A percentile compares a stretch with the other conserved stretches of the same genome.
Conservation (phyloP, 2,329 filamentous ascomycete species). For the Plectosphaerella cucumerina region DNA sequence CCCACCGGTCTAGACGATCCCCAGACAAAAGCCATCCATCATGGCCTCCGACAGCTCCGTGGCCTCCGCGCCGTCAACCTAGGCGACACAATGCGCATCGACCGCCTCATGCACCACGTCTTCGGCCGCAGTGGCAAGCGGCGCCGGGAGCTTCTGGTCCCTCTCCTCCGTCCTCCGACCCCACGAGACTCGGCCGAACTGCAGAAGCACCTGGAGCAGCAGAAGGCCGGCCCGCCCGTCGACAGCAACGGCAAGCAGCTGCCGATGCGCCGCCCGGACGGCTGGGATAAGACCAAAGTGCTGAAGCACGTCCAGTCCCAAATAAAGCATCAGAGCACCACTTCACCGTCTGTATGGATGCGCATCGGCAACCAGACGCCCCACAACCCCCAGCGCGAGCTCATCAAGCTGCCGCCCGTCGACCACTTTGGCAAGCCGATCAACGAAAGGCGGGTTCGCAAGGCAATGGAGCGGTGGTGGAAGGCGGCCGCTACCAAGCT, state of each 20-base stretch:
- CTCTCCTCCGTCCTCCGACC: slow-evolving; percentile 30
- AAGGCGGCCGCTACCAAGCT: slow-evolving; percentile 36
- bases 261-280: slow-evolving; percentile 33
- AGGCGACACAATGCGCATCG: slow-evolving; percentile 44
- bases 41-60: slow-evolving; percentile 25
- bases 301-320: slow-evolving; percentile 37
- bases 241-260: slow-evolving; percentile 2
- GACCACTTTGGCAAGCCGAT: slow-evolving; percentile 48
- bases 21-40: slow-evolving; percentile 1
- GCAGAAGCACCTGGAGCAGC: slow-evolving; percentile 16
- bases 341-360: slow-evolving; percentile 18
- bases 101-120: slow-evolving; percentile 39
- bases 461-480: slow-evolving; percentile 46
- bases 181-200: slow-evolving; percentile 37
- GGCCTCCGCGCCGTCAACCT: slow-evolving; percentile 48
- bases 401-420: slow-evolving; percentile 5
- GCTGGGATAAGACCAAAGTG: slow-evolving; percentile 46
- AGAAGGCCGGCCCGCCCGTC: neutral
- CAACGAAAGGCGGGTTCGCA: slow-evolving; percentile 30
- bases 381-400: neutral
- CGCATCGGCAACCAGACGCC: neutral
- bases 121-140: slow-evolving; percentile 51
- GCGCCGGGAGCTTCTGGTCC: slow-evolving; percentile 41
- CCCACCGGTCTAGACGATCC: neutral
- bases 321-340: slow-evolving; percentile 21